Evolutionary conservation across 768 basidiomycete species (phyloP).

Genomic region (Lyophyllum decastes): DNA sequence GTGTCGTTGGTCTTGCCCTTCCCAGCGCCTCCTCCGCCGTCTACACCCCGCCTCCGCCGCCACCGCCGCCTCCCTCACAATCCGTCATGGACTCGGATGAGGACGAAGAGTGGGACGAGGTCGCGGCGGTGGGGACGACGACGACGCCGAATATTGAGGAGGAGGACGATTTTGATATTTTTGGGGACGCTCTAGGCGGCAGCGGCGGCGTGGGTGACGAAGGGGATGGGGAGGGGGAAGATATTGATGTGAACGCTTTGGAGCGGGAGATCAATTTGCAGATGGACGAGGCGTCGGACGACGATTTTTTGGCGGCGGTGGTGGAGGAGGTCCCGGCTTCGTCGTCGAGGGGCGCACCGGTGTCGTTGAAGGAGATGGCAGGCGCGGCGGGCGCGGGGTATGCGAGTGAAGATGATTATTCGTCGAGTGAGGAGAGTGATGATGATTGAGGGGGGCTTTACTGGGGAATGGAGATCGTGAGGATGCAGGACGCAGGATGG

Average conservation of each 20-base stretch:
- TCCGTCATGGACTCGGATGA: constrained; percentile 37
- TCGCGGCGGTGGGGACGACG: constrained; percentile 24
- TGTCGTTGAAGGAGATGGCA: constrained; percentile 19
- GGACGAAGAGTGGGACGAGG: constrained; percentile 53
- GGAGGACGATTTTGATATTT: constrained; percentile 25
- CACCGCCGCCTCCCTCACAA: constrained; percentile 17
- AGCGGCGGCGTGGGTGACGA: no score
- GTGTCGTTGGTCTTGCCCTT: constrained; percentile 43
- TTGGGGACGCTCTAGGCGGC: constrained; percentile 22
- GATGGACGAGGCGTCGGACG: constrained; percentile 53
- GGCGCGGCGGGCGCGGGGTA: constrained; percentile 22
- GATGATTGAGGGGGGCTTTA: constrained; percentile 44
- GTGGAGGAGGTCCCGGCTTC: constrained; percentile 21
- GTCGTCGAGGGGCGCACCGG: constrained; percentile 12
- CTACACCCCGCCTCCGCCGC: constrained; percentile 25
- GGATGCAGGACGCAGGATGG: no score
- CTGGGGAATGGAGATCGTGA: no score
- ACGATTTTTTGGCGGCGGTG: constrained; percentile 51
- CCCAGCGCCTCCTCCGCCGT: constrained; percentile 32
- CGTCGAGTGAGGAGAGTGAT: constrained; percentile 57
- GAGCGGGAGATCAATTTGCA: constrained; percentile 38
- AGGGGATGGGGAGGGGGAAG: constrained; percentile 23
- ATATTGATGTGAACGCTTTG: constrained; percentile 41
- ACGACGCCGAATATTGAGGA: constrained; percentile 23
- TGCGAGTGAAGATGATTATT: constrained; percentile 46